Percentiles rank a stretch among this genome's conserved stretches.
phyloP scores from a whole-genome alignment of 2,329 filamentous ascomycete genomes.

The Colletotrichum filicis region DNA sequence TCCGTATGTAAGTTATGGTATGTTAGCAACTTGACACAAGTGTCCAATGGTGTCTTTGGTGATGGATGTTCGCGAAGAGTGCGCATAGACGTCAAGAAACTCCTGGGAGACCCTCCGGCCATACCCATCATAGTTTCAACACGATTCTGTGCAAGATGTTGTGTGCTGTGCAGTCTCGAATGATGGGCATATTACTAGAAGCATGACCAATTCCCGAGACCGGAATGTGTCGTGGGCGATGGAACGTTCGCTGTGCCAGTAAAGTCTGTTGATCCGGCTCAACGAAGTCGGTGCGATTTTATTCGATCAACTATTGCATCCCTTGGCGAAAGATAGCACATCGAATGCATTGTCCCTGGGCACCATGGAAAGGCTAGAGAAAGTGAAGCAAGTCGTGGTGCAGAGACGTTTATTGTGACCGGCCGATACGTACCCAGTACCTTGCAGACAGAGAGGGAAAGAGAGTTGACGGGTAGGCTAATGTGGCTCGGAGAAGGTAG shows the following conservation, averaged over 20 bases:
- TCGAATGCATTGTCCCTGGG: background rate
- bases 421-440: constrained; percentile 14
- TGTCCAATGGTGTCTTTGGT: background rate
- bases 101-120: too few species aligned
- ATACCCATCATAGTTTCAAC: background rate
- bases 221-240: background rate
- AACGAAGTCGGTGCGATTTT: background rate
- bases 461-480: constrained; percentile 34
- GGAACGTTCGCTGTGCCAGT: background rate
- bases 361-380: background rate
- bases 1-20: constrained; percentile 5
- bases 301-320: background rate
- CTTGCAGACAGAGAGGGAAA: constrained; percentile 19
- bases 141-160: background rate
- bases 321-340: background rate
- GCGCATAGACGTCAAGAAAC: background rate
- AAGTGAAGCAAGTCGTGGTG: background rate
- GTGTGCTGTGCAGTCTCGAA: background rate
- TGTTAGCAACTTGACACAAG: background rate
- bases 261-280: background rate
- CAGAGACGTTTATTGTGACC: background rate
- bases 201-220: background rate
- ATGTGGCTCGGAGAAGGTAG: constrained; percentile 30
- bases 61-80: background rate
- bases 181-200: background rate